Evolutionary conservation across 768 basidiomycete genomes (phyloP).

Genomic region (Goffeauzyma gilvescens): DNA sequence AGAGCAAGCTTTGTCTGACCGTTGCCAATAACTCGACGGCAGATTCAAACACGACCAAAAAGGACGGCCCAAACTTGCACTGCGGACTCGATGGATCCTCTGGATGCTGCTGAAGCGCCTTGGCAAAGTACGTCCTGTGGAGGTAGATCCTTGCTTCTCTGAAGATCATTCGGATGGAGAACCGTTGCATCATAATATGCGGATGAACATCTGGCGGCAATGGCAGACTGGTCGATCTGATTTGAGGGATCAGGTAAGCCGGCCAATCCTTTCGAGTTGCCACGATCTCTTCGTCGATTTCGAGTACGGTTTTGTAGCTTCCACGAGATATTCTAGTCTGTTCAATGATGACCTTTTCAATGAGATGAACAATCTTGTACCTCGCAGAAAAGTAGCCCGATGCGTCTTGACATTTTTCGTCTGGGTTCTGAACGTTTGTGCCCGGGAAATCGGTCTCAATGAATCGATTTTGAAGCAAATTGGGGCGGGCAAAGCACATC

Average conservation of each 20-base stretch:
- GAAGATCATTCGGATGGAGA: conserved; percentile 24
- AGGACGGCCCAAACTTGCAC: conserved; percentile 8
- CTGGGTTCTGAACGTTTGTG: no score
- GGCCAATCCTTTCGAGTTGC: conserved; percentile 22
- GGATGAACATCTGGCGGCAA: conserved; percentile 20
- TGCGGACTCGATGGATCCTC: conserved; percentile 21
- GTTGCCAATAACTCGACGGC: conserved; percentile 28
- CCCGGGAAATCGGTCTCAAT: conserved; percentile 26
- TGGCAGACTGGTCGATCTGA: conserved; percentile 20
- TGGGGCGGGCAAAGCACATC: conserved; percentile 28
- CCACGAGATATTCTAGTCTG: conserved; percentile 25
- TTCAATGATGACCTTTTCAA: conserved; percentile 27
- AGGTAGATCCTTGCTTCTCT: conserved; percentile 25
- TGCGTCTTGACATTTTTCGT: no score
- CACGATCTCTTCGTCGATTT: conserved; percentile 22
- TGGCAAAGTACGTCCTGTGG: conserved; percentile 24
- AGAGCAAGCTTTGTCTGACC: conserved; percentile 27
- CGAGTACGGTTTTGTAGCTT: conserved; percentile 15
- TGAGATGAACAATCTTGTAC: conserved; percentile 19
- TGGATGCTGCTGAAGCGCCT: conserved; percentile 19
- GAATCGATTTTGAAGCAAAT: conserved; percentile 17
- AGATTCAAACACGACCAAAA: conserved; percentile 23
- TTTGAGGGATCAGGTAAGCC: conserved; percentile 16
- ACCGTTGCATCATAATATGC: conserved; percentile 25
- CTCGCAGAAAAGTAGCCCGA: conserved; percentile 11